These are phyloP conservation scores for Guadua angustifolia DNA, from an alignment of 176 grass and related monocot genomes.

Conservation along the genomic window DNA sequence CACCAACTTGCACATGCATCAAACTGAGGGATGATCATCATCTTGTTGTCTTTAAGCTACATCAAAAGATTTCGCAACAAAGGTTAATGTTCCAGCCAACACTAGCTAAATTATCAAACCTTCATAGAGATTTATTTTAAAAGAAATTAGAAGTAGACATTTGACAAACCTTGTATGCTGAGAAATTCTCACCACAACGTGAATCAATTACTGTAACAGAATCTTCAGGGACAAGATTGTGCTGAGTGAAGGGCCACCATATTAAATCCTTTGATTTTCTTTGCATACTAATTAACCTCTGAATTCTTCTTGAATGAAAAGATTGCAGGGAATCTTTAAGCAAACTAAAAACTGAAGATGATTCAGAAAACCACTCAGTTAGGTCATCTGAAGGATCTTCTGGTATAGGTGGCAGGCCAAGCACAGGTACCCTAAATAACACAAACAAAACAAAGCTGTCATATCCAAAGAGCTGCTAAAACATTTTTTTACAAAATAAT, in stretches of 20 bases:
- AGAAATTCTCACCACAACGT: constrained; percentile 91
- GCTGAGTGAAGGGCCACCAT: constrained; percentile 99
- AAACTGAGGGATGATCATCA: constrained; percentile 81
- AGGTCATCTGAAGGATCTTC: constrained; percentile 75
- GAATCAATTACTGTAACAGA: constrained; percentile 91
- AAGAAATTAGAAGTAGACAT: constrained; percentile 9
- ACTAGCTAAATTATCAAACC: not conserved
- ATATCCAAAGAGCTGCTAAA: constrained; percentile 11
- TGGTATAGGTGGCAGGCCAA: constrained; percentile 79
- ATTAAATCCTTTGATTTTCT: constrained; percentile 77
- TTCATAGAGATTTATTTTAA: constrained; percentile 28
- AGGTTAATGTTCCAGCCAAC: not conserved
- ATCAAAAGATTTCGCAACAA: constrained; percentile 32
- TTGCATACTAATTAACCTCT: constrained; percentile 74
- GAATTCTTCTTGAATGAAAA: constrained; percentile 74
- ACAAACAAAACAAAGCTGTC: constrained; percentile 25
- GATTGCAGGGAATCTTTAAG: constrained; percentile 63
- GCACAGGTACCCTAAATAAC: constrained; percentile 65
- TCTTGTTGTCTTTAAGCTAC: constrained; percentile 64
- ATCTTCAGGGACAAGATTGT: constrained; percentile 81
- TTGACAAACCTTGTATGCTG: constrained; percentile 75
- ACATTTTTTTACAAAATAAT: constrained; percentile 28
- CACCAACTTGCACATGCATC: constrained; percentile 99
- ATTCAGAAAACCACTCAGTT: constrained; percentile 87
- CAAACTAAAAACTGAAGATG: constrained; percentile 60